Conservation (phyloP, 345 rosid genomes). For the Physaria fendleri region DNA sequence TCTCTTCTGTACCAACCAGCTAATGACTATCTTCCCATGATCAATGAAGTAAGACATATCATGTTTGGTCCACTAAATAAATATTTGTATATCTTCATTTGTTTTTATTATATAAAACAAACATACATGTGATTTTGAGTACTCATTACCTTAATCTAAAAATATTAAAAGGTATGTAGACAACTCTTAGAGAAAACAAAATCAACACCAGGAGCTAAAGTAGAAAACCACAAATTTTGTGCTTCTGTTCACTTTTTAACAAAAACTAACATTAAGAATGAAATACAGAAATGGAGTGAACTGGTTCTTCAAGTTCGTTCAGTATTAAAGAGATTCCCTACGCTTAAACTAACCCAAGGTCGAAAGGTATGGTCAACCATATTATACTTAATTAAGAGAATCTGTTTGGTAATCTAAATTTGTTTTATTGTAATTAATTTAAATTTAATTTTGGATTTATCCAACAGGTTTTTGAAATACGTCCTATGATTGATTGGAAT, state of each 20-base stretch:
- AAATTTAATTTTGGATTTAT: not conserved
- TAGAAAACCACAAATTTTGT: constrained; percentile 89
- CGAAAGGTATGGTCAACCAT: constrained; percentile 52
- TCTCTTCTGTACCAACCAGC: constrained; percentile 78
- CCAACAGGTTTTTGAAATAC: constrained; percentile 74
- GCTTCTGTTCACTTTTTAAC: constrained; percentile 67
- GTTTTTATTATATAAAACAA: not conserved
- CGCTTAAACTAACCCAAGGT: constrained; percentile 64
- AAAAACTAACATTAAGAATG: not conserved
- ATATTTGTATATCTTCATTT: not conserved
- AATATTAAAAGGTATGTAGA: constrained; percentile 42
- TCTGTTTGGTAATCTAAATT: not conserved
- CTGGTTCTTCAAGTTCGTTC: constrained; percentile 57
- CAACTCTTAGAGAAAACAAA: constrained; percentile 57
- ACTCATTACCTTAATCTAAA: not conserved
- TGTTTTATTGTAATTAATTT: not conserved
- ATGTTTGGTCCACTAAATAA: not conserved
- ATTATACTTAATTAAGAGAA: not conserved
- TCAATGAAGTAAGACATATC: constrained; percentile 54
- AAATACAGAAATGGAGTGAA: constrained; percentile 65
- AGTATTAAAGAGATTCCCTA: constrained; percentile 59
- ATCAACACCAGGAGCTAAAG: constrained; percentile 65
- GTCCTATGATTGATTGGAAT: constrained; percentile 89
- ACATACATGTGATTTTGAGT: not conserved
- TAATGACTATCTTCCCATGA: constrained; percentile 68